Evolutionary conservation across 176 grass and related monocot species (phyloP).

Genomic region (Zizania latifolia): DNA sequence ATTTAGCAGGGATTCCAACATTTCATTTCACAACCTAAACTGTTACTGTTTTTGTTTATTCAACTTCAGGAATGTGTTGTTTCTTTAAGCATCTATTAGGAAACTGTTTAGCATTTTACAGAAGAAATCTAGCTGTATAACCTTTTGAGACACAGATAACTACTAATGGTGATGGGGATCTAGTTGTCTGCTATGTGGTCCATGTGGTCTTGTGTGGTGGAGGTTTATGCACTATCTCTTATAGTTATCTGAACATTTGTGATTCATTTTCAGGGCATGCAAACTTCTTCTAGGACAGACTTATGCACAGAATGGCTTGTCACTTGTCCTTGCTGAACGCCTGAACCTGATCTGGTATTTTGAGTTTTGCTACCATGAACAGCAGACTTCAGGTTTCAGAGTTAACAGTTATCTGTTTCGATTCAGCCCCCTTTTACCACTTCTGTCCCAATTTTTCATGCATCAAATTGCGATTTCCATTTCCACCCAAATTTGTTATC

Average conservation of each 20-base stretch:
- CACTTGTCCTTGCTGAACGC: background rate
- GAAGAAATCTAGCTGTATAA: constrained; percentile 8
- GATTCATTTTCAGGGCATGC: background rate
- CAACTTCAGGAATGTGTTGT: background rate
- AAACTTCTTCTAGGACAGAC: background rate
- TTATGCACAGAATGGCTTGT: background rate
- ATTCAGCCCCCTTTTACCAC: background rate
- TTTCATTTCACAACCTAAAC: background rate
- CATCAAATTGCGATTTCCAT: background rate
- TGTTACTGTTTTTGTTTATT: background rate
- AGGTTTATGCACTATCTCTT: background rate
- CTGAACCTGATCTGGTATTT: constrained; percentile 4
- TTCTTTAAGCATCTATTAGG: background rate
- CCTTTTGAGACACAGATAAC: background rate
- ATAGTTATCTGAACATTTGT: background rate
- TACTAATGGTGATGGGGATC: background rate
- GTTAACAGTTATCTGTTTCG: background rate
- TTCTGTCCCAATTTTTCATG: background rate
- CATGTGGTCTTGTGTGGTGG: background rate
- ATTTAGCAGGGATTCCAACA: background rate
- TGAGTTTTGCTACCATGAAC: background rate
- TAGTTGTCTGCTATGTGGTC: constrained; percentile 1
- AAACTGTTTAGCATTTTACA: background rate
- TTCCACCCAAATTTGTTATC: background rate
- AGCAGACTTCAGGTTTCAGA: background rate